Evolutionary conservation across 306 rosid species (phyloP).

Genomic region (Sindora glabra): DNA sequence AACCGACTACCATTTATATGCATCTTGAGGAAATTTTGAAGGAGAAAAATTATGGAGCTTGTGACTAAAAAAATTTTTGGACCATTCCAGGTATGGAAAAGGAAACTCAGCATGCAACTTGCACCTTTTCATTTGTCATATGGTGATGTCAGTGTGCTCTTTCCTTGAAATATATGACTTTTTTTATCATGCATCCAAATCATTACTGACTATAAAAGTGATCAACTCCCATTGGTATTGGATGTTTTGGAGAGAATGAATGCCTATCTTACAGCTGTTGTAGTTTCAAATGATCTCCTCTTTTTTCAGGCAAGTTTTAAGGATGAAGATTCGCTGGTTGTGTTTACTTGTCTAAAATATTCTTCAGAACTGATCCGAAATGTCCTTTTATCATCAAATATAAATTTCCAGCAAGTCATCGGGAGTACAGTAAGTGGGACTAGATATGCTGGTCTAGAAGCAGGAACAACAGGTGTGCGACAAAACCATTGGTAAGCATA

Average conservation of each 20-base stretch:
- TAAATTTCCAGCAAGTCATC: conserved; percentile 63
- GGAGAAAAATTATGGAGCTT: conserved; percentile 58
- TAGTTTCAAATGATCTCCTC: conserved; percentile 76
- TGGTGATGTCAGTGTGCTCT: not conserved
- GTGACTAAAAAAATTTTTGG: conserved; percentile 91
- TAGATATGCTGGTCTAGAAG: conserved; percentile 86
- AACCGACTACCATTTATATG: conserved; percentile 80
- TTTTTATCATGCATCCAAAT: conserved; percentile 31
- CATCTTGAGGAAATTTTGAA: conserved; percentile 84
- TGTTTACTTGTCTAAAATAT: not conserved
- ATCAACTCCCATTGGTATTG: conserved; percentile 68
- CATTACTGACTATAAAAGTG: conserved; percentile 60
- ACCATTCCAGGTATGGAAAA: conserved; percentile 75
- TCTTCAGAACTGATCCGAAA: not conserved
- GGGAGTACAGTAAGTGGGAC: conserved; percentile 88
- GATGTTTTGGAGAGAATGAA: conserved; percentile 85
- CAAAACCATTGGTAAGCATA: conserved; percentile 78
- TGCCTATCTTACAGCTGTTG: conserved; percentile 88
- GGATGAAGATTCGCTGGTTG: not conserved
- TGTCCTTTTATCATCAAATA: not conserved
- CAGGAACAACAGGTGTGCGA: conserved; percentile 93
- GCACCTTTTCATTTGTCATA: not conserved
- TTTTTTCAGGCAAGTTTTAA: conserved; percentile 65
- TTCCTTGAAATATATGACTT: conserved; percentile 16
- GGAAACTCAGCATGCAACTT: not conserved